Evolutionary conservation across 805 yeast genomes (phyloP), one percentile per base, ranked within the genome.

Genomic region (Ogataea degrootiae): DNA sequence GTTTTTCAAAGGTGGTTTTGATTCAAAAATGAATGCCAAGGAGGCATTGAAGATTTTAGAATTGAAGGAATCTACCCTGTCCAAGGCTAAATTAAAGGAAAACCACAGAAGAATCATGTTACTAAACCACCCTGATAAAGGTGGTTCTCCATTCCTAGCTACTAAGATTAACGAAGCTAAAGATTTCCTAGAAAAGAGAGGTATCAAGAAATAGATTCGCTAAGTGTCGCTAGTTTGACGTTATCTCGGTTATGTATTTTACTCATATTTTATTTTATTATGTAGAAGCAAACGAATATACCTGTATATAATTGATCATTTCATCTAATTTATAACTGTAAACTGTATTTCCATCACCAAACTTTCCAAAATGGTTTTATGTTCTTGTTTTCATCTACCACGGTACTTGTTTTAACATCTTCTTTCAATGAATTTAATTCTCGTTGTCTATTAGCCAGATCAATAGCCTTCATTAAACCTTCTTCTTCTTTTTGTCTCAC

Each of bases 91-190:
- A 58, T 73, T 90, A 59, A 85, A 85, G 62, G 89, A 84, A 52
- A 83, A 82, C 50, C 96, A 91, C 63, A 79, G 96, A 69, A 74
- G 74, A 57, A 83, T 90, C 59, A 87, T 91, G 94, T 68, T 88
- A 68, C 78, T 85, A 43, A 91, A 91, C 65, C 97, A 91, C 63
- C 97, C 97, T 11, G 97, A 91, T 71, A 86, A 83, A 63, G 97
- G 97, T 34, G 97, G 97, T 2, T 85, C 95, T 11, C 87, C 95
- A 26, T 89, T 78, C 59, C 65, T 91, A 66, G 96, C 97, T 41
- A 83, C 91, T 49, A 91, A 91, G 72, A 85, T 91, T 51, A 91
- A 91, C 65, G 96, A 91, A 69, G 97, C 97, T 26, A 84, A 85
- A 61, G 95, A 88, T 58, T 78, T 85, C 58, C 70, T 87, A 63